Conservation (phyloP, 2,329 filamentous ascomycete species). For the Fusarium newnesense region DNA sequence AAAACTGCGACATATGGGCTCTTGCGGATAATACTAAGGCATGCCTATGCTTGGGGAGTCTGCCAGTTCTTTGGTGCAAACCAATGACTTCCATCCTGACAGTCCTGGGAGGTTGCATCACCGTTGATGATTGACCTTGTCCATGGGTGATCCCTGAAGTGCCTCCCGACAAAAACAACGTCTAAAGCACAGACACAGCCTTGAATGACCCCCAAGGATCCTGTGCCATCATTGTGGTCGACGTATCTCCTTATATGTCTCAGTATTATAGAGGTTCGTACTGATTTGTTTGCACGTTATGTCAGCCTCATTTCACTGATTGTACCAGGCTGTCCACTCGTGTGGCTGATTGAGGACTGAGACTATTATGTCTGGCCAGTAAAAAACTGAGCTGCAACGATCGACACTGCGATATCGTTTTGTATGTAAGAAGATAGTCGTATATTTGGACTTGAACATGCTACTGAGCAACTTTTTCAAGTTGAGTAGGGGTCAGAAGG, state of each 20-base stretch:
- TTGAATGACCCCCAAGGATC: constrained; percentile 29
- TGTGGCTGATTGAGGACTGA: constrained; percentile 6
- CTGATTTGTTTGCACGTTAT: constrained; percentile 2
- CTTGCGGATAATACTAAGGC: background rate
- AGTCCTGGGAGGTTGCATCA: constrained; percentile 35
- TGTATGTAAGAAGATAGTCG: background rate
- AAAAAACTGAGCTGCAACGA: constrained; percentile 12
- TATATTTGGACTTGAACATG: background rate
- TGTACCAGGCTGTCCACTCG: constrained; percentile 1
- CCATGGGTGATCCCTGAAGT: constrained; percentile 36
- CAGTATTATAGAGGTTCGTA: constrained; percentile 24
- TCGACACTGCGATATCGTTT: constrained; percentile 6
- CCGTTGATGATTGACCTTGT: constrained; percentile 30
- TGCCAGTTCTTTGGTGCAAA: constrained; percentile 2
- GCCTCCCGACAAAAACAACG: constrained; percentile 17
- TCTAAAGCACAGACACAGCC: constrained; percentile 29
- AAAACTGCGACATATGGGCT: background rate
- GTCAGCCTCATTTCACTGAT: constrained; percentile 14
- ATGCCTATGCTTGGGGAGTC: constrained; percentile 4
- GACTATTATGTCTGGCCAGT: background rate
- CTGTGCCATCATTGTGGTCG: constrained; percentile 17
- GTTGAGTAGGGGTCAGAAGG: constrained; percentile 12
- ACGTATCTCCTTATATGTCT: background rate
- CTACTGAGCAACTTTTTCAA: background rate
- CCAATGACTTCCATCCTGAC: background rate